phyloP scores from a whole-genome alignment of 176 grass and related monocot genomes.

The Poa annua region DNA sequence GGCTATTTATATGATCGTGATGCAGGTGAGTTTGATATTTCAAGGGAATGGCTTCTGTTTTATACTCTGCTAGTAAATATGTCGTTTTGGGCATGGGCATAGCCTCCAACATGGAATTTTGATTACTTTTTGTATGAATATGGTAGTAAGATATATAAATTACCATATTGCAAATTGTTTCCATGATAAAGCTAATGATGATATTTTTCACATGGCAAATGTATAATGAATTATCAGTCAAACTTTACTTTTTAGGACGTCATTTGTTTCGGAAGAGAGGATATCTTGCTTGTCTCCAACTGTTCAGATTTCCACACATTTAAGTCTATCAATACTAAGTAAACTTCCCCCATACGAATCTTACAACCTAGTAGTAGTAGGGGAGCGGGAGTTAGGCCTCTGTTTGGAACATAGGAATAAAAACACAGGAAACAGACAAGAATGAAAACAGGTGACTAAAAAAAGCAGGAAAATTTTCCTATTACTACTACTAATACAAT shows the following conservation, averaged over 20 bases:
- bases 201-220: conserved; percentile 6
- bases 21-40: conserved; percentile 62
- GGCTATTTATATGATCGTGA: conserved; percentile 92
- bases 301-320: conserved; percentile 23
- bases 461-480: not conserved
- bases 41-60: not conserved
- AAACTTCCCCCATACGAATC: not conserved
- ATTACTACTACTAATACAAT: too few relatives aligned
- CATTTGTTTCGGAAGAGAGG: not conserved
- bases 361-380: not conserved
- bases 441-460: not conserved
- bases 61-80: conserved; percentile 6
- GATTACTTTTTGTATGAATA: conserved; percentile 1
- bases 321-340: not conserved
- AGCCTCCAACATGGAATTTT: not conserved
- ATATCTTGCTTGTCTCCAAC: conserved; percentile 6
- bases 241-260: not conserved
- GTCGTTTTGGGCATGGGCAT: not conserved
- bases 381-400: not conserved
- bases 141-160: not conserved
- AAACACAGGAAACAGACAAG: not conserved
- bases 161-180: not conserved
- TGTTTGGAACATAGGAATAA: not conserved
- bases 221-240: conserved; percentile 9
- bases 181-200: conserved; percentile 7